Evolutionary conservation across 768 basidiomycete genomes (phyloP), one percentile per base, ranked within the genome.

Genomic region (Mycena galopus): DNA sequence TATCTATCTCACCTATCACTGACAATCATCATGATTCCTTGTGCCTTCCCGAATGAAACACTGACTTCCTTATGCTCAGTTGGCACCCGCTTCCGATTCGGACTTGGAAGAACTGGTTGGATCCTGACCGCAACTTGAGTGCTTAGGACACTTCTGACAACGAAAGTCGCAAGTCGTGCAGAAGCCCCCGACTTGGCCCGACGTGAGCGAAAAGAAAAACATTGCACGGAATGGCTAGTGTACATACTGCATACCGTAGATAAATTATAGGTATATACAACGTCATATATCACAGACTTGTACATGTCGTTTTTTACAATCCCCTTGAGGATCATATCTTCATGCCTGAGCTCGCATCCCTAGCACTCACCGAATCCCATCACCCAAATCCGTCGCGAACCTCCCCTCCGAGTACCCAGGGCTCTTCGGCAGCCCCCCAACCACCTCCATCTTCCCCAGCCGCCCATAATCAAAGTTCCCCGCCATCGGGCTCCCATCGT

Each of bases 401-500:
- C 70, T 64, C 12, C 70, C 70, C 57, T 61, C 59, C 1, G 71
- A 61, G 57, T 75, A 75, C 9, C 66, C 69, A 8, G 73, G 73
- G 33, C 73, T 75, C 66, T 11, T 64, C 3, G 71, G 73, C 16
- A 56, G 6, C 30, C 71, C 67, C 17, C 71, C 69, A 30, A 75
- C 69, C 23, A 77, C 68, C 62, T 61, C 55, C 29, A 77, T 65
- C 60, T 71, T 71, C 47, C 75, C 75, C 16, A 76, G 60, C 11
- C 69, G 53, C 42, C 76, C 76, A 47, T 71, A 75, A 53, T 75
- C 73, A 65, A 67, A 75, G 61, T 75, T 58, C 17, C 69, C 37
- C 47, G 71, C 53, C 58, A 57, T 58, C 50, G 73, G 73, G 33
- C 69, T 73, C 17, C 69, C 72, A 9, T 72, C 74, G 5, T 75